Evolutionary conservation across 106 monocot genomes (phyloP), one percentile per base, ranked within the genome.

Genomic region (Chionographis japonica): DNA sequence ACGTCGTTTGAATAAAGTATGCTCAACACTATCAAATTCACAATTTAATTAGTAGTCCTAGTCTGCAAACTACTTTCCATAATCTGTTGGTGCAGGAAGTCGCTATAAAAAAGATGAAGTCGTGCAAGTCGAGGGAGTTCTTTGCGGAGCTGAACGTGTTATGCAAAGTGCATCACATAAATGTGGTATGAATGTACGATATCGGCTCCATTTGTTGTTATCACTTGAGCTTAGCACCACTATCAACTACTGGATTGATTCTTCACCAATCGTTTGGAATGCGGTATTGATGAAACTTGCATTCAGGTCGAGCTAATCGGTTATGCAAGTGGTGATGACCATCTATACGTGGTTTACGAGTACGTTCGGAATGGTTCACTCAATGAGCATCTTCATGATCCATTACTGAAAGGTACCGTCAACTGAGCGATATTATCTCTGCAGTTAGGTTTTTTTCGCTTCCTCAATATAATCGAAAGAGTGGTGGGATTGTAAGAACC

Each of bases 161-260:
- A 39, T 85, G 85, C 68, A 85, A 71, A 81, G 70, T 85, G 12
- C 80, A 85, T 66, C 85, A 85, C 54, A 85, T 80, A 20, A 80
- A 85, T 64, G 80, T 81, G 74, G 80, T 85, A 81, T 50, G 79
- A 55, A 14, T 53, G 37, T 20, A 40, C 0, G 20, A n/a, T 11
- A 4, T 36, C 4, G 4, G 6, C 53, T 35, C 2, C 7, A 9
- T 36, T 12, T 2, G 37, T 14, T 37, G 51, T 1, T 8, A 40
- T 60, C 8, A 37, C 50, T 53, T 60, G 3, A 8, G 27, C 4
- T 56, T 13, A 9, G 15, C 5, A n/a, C 62, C 40, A 14, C 11
- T 18, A 20, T 19, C 15, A 7, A 42, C 15, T 13, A 41, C 3
- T 2, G 4, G 16, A n/a, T 41, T 12, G 6, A 20, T 10, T 7